phyloP scores from a whole-genome alignment of 2,329 filamentous ascomycete genomes.

The Colletotrichum paranaense region DNA sequence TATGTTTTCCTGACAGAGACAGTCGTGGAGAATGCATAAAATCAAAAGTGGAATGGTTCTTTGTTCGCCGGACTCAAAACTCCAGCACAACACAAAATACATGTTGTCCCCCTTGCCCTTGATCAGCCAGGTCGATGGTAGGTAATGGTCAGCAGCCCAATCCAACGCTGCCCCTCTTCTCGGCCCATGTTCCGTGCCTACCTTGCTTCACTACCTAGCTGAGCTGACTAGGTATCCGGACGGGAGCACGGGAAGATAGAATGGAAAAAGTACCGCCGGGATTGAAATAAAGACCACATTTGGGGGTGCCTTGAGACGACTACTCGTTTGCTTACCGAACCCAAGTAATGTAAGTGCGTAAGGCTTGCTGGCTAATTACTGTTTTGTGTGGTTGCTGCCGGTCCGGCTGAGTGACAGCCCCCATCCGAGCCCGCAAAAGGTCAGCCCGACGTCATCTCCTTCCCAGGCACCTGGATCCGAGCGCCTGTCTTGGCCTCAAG shows the following conservation, averaged over 20 bases:
- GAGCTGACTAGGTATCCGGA: too few species aligned
- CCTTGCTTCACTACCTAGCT: too few species aligned
- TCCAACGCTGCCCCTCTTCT: neutral
- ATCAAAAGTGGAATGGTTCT: neutral
- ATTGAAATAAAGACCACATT: neutral
- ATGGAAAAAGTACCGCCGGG: neutral
- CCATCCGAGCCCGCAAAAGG: neutral
- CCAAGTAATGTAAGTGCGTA: conserved; percentile 3
- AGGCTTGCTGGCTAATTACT: conserved; percentile 3
- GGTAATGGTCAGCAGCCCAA: neutral
- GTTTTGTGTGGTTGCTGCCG: too few species aligned
- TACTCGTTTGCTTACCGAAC: conserved; percentile 1
- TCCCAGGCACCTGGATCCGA: neutral
- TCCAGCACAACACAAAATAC: neutral
- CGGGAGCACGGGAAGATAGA: neutral
- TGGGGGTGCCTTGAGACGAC: neutral
- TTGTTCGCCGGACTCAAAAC: neutral
- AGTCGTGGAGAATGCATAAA: neutral
- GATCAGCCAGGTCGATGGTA: neutral
- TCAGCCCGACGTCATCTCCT: neutral
- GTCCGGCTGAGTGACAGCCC: neutral
- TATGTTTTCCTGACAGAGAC: neutral
- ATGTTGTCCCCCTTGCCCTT: too few species aligned
- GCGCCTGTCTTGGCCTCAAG: neutral
- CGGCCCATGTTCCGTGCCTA: neutral